These are phyloP conservation scores for Talaromyces rugulosus DNA, from an alignment of 2,329 filamentous ascomycete genomes.

Conservation along the genomic window DNA sequence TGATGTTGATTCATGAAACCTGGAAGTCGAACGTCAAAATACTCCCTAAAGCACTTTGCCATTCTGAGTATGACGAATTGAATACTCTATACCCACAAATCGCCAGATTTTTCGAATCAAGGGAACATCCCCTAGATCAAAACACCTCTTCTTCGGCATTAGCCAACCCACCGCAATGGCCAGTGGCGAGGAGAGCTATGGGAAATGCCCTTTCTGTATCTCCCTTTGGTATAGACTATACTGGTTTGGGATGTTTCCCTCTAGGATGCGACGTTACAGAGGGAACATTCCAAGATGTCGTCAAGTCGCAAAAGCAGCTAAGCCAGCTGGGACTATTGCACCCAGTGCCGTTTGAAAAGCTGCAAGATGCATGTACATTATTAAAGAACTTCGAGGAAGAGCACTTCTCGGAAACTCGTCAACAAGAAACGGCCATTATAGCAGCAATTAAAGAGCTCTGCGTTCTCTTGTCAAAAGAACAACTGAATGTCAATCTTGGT, in stretches of 20 bases:
- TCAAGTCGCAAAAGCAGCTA: slow-evolving; percentile 42
- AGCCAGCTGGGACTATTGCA: slow-evolving; percentile 40
- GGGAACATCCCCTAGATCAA: slow-evolving; percentile 11
- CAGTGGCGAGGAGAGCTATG: slow-evolving; percentile 26
- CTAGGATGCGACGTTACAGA: slow-evolving; percentile 40
- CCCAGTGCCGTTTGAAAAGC: slow-evolving; percentile 28
- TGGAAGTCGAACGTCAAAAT: slow-evolving; percentile 36
- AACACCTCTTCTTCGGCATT: slow-evolving; percentile 11
- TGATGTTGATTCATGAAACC: slow-evolving; percentile 40
- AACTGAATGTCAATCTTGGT: slow-evolving; percentile 30
- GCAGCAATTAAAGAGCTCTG: slow-evolving; percentile 28
- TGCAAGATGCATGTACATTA: slow-evolving; percentile 31
- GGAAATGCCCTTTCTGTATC: slow-evolving; percentile 37
- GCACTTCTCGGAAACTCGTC: slow-evolving; percentile 18
- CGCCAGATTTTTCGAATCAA: slow-evolving; percentile 23
- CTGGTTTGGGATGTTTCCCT: slow-evolving; percentile 44
- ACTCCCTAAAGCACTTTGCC: slow-evolving; percentile 14
- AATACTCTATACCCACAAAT: slow-evolving; percentile 23
- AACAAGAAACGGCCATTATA: slow-evolving; percentile 2
- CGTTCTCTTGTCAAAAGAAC: slow-evolving; percentile 23
- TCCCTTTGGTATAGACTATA: slow-evolving; percentile 32
- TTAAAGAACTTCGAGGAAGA: slow-evolving; percentile 28
- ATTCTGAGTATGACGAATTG: slow-evolving; percentile 24
- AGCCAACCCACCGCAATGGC: slow-evolving; percentile 30
- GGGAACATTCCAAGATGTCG: slow-evolving; percentile 42